These are phyloP conservation scores for Yarrowia galli DNA, from an alignment of 1,139 yeast species.

Conservation along the genomic window DNA sequence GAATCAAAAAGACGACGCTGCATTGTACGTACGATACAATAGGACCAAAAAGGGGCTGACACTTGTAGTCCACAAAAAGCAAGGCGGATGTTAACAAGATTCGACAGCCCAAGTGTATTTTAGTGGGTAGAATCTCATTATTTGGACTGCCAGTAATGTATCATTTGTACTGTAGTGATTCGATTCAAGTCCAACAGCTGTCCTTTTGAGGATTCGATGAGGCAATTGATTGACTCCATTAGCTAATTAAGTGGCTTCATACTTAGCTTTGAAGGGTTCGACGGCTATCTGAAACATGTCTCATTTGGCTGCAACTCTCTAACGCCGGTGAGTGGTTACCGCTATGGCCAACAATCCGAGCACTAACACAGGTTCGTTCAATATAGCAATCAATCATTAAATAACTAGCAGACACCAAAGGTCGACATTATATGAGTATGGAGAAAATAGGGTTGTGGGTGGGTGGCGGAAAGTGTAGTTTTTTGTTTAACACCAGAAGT, in stretches of 20 bases:
- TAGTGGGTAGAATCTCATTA: too few relatives aligned
- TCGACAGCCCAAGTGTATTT: too few relatives aligned
- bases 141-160: too few relatives aligned
- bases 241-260: background rate
- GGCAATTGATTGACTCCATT: background rate
- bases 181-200: too few relatives aligned
- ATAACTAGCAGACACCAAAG: constrained; percentile 1
- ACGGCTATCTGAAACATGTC: background rate
- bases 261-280: too few relatives aligned
- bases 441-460: background rate
- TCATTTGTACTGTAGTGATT: too few relatives aligned
- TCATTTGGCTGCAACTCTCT: background rate
- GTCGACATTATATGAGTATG: constrained; percentile 12
- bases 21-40: too few relatives aligned
- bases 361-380: too few relatives aligned
- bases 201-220: too few relatives aligned
- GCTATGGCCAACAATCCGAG: too few relatives aligned
- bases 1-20: constrained; percentile 24
- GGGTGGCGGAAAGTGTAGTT: background rate
- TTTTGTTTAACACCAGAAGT: constrained; percentile 53
- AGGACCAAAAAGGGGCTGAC: background rate
- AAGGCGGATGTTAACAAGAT: background rate
- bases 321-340: too few relatives aligned
- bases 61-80: background rate
- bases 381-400: constrained; percentile 16